phyloP scores from a whole-genome alignment of 2,329 filamentous ascomycete genomes.

The Neofusicoccum laricinum region DNA sequence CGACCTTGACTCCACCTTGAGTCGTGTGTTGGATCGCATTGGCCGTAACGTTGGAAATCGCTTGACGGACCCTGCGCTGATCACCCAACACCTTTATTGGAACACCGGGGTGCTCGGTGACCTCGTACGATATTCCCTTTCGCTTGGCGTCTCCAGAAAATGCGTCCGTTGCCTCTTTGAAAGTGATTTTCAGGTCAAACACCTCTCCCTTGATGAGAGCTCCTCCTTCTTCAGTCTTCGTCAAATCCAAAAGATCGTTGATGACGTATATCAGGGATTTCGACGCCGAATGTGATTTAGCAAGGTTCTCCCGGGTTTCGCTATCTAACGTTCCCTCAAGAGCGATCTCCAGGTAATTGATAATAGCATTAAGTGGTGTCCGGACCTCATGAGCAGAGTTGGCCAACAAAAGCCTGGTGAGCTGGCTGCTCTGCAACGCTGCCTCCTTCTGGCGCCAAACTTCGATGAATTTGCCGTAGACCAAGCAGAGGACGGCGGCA shows the following conservation, averaged over 20 bases:
- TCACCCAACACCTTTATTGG: conserved; percentile 74
- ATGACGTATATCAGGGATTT: conserved; percentile 93
- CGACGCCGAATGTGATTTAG: conserved; percentile 83
- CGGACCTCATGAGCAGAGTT: conserved; percentile 92
- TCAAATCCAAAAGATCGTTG: conserved; percentile 85
- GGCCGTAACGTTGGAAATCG: conserved; percentile 76
- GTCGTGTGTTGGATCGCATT: conserved; percentile 81
- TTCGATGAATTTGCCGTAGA: conserved; percentile 88
- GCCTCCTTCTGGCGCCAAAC: conserved; percentile 91
- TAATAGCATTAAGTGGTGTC: conserved; percentile 87
- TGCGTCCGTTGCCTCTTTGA: conserved; percentile 73
- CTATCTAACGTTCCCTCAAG: conserved; percentile 75
- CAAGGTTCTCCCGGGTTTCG: conserved; percentile 80
- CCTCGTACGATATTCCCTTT: conserved; percentile 69
- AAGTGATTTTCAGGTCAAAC: conserved; percentile 68
- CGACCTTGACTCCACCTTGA: conserved; percentile 65
- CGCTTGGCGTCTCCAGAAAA: conserved; percentile 72
- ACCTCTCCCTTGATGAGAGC: conserved; percentile 75
- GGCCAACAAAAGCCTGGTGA: conserved; percentile 74
- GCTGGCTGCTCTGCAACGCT: conserved; percentile 74
- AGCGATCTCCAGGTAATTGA: conserved; percentile 91
- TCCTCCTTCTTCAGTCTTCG: conserved; percentile 81
- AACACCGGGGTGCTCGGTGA: conserved; percentile 65
- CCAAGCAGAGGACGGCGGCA: conserved; percentile 79
- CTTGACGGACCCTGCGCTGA: conserved; percentile 75